These are phyloP conservation scores for Aspergillus fumigatus DNA, from an alignment of 2,329 filamentous ascomycete genomes.

Conservation along the genomic window DNA sequence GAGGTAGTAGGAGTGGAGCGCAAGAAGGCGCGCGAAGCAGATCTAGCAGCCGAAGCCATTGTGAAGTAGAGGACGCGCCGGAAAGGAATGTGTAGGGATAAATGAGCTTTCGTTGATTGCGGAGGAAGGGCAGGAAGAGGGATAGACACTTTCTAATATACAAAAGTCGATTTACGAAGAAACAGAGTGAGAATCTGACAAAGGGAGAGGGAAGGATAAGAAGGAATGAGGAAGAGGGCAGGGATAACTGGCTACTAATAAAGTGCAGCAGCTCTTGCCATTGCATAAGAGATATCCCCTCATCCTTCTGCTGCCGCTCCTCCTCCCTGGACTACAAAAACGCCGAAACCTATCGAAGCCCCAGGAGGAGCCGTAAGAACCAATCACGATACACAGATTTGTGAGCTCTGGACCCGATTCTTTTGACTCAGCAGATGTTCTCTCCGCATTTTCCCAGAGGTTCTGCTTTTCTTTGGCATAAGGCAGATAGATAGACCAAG, in stretches of 20 bases:
- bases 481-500: background rate
- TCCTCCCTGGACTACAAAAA: background rate
- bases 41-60: conserved; percentile 41
- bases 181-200: conserved; percentile 2
- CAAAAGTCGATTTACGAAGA: background rate
- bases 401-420: conserved; percentile 14
- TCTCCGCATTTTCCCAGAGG: conserved; percentile 14
- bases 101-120: background rate
- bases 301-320: background rate
- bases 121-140: background rate
- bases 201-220: conserved; percentile 1
- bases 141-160: background rate
- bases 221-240: conserved; percentile 10
- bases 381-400: conserved; percentile 12
- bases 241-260: conserved; percentile 12
- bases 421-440: conserved; percentile 17
- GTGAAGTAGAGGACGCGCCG: conserved; percentile 14
- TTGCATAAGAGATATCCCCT: conserved; percentile 3
- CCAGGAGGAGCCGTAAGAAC: conserved; percentile 3
- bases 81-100: conserved; percentile 13
- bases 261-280: background rate
- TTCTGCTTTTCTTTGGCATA: background rate
- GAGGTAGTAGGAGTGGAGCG: conserved; percentile 35
- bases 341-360: conserved; percentile 6
- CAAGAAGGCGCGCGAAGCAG: conserved; percentile 40